phyloP scores from a whole-genome alignment of 108 stramenopile genomes.

The Pseudonitzschia delicatissima region DNA sequence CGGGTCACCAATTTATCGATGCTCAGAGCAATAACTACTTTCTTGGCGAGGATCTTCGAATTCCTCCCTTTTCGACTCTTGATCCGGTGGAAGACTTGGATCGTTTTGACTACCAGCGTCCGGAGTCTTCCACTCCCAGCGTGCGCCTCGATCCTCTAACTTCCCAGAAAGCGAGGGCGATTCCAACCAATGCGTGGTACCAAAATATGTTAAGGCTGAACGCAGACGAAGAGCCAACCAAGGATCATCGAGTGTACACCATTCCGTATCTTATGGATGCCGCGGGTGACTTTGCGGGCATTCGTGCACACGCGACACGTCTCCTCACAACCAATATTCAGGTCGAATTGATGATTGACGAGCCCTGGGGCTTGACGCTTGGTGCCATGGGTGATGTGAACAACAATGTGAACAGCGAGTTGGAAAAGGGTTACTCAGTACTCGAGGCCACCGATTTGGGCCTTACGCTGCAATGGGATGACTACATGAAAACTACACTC shows the following conservation, averaged over 20 bases:
- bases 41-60: background rate
- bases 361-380: conserved; percentile 64
- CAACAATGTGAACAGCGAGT: background rate
- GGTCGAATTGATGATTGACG: conserved; percentile 49
- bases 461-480: conserved; percentile 56
- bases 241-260: conserved; percentile 53
- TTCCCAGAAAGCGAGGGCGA: background rate
- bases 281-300: conserved; percentile 55
- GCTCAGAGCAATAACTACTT: background rate
- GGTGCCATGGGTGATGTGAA: conserved; percentile 37
- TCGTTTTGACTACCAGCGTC: conserved; percentile 5
- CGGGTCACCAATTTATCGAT: background rate
- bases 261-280: conserved; percentile 73
- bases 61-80: conserved; percentile 13
- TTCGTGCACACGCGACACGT: conserved; percentile 51
- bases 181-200: conserved; percentile 80
- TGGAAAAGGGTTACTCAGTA: conserved; percentile 26
- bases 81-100: conserved; percentile 29
- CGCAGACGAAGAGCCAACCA: conserved; percentile 35
- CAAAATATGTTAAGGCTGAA: conserved; percentile 57
- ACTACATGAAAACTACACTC: conserved; percentile 40
- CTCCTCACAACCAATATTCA: conserved; percentile 36
- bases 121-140: conserved; percentile 15
- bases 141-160: conserved; percentile 15
- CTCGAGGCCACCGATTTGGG: conserved; percentile 37